Conservation (phyloP, 306 rosid genomes). For the Fagus crenata region DNA sequence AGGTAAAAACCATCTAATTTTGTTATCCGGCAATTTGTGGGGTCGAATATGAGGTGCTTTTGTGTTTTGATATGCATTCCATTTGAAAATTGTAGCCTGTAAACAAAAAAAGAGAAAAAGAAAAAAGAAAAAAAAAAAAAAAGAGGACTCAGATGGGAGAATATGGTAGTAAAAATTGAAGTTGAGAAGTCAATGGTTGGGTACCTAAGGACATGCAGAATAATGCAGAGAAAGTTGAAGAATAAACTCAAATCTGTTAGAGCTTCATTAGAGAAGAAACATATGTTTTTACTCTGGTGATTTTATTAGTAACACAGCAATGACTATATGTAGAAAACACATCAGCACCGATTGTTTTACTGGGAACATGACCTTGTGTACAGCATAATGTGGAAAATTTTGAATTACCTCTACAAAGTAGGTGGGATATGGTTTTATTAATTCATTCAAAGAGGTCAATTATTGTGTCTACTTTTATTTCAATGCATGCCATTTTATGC, state of each 20-base stretch:
- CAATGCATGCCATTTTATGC: not conserved
- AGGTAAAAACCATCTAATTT: slow-evolving; percentile 45
- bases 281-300: not conserved
- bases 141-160: not conserved
- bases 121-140: too few species aligned
- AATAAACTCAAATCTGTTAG: not conserved
- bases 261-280: not conserved
- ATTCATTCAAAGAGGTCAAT: not conserved
- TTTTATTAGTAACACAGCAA: not conserved
- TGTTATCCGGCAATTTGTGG: slow-evolving; percentile 5
- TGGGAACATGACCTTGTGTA: not conserved
- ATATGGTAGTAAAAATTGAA: not conserved
- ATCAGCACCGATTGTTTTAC: not conserved
- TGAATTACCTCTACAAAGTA: not conserved
- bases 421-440: not conserved
- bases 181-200: not conserved
- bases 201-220: not conserved
- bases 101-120: not conserved
- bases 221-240: not conserved
- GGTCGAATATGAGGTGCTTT: not conserved
- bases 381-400: not conserved
- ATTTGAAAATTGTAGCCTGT: not conserved
- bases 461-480: not conserved
- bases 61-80: not conserved
- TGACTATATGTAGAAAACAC: not conserved